These are phyloP conservation scores for Colletotrichum endophyticum DNA, from an alignment of 2,329 filamentous ascomycete species.

Conservation along the genomic window DNA sequence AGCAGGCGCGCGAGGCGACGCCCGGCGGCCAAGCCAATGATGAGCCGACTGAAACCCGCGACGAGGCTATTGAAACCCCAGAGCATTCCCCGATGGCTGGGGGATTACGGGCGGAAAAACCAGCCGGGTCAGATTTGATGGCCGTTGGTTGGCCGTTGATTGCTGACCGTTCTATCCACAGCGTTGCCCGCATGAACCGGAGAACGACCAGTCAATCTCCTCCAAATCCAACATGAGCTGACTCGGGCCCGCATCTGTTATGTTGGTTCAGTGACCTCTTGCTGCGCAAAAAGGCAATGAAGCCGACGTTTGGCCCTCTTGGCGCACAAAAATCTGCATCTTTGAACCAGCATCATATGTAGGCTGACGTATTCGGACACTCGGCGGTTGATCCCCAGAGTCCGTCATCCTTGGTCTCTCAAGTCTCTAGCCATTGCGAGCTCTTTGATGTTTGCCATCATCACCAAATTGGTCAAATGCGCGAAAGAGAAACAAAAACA, in stretches of 20 bases:
- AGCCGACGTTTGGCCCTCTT: slow-evolving; percentile 4
- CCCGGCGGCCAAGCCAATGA: not conserved
- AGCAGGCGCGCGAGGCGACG: not conserved
- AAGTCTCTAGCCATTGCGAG: too few relatives aligned
- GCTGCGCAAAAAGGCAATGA: not conserved
- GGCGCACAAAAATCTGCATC: not conserved
- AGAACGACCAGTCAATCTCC: not conserved
- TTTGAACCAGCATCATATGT: not conserved
- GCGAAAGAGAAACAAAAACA: not conserved
- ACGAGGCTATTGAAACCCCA: not conserved
- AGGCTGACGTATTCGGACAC: not conserved
- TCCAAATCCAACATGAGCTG: not conserved
- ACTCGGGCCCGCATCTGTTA: not conserved
- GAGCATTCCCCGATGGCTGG: not conserved
- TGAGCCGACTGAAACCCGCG: not conserved
- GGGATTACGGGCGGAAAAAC: not conserved
- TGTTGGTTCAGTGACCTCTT: not conserved
- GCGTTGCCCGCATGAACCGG: not conserved
- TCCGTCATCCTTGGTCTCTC: not conserved
- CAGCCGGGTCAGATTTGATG: not conserved
- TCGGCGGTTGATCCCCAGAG: not conserved
- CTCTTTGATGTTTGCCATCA: not conserved
- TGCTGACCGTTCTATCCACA: not conserved
- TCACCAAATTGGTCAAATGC: not conserved
- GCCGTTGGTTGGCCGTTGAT: not conserved